These are phyloP conservation scores for Colletotrichum melonis DNA, from an alignment of 2,329 filamentous ascomycete genomes.

Conservation along the genomic window DNA sequence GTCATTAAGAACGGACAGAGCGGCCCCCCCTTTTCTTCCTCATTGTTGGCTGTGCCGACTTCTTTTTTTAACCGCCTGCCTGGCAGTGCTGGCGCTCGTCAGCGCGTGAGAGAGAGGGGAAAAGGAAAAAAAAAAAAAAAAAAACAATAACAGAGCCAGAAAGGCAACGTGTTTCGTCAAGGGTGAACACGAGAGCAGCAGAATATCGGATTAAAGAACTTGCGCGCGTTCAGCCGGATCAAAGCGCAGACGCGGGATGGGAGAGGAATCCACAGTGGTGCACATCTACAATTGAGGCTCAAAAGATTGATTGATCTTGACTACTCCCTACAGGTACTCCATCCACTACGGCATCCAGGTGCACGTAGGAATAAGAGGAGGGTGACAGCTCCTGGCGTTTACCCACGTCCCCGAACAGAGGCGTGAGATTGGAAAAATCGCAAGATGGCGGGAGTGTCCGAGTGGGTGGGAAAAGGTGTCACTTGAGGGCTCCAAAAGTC, in stretches of 20 bases:
- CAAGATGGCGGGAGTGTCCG: neutral
- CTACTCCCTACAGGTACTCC: neutral
- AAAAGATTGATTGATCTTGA: neutral
- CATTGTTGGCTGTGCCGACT: neutral
- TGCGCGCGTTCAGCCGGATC: neutral
- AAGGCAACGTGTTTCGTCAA: constrained; percentile 12
- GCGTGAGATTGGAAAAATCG: neutral
- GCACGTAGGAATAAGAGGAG: neutral
- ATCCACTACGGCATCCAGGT: neutral
- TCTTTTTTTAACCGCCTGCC: neutral
- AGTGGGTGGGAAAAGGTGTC: neutral
- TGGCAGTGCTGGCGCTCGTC: neutral
- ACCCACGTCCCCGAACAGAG: neutral
- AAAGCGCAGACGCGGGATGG: neutral
- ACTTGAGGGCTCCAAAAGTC: neutral
- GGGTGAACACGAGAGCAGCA: neutral
- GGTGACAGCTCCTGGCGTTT: neutral
- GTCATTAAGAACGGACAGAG: neutral
- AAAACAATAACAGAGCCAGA: neutral
- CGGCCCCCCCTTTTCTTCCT: neutral
- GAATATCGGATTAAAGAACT: constrained; percentile 11
- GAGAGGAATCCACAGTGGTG: too few species aligned
- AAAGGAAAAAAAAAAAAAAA: neutral
- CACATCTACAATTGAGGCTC: neutral
- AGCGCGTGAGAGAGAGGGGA: neutral